Percentiles rank a stretch among this genome's conserved stretches.
Evolutionary conservation across 2,329 filamentous ascomycete genomes (phyloP).

Genomic region (Xylariaceae sp.): DNA sequence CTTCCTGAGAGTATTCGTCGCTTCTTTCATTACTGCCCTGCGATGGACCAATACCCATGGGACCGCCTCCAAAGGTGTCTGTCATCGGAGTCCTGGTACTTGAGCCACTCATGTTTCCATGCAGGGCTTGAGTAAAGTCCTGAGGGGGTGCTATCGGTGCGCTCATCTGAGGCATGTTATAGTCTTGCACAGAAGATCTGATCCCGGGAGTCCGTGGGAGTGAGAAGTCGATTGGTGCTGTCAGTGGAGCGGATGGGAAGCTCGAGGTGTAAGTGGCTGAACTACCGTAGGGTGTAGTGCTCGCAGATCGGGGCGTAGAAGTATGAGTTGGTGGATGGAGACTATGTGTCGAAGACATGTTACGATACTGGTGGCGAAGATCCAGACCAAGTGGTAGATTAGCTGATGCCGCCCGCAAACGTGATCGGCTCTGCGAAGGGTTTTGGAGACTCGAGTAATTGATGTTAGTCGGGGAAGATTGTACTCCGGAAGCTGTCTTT

Average conservation of each 20-base stretch:
- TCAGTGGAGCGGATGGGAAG: constrained; percentile 50
- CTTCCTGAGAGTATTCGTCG: constrained; percentile 26
- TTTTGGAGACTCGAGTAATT: constrained; percentile 45
- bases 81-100: constrained; percentile 40
- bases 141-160: constrained; percentile 49
- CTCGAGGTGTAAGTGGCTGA: constrained; percentile 44
- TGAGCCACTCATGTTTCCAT: constrained; percentile 35
- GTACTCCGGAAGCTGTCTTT: constrained; percentile 39
- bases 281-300: constrained; percentile 36
- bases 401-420: constrained; percentile 42
- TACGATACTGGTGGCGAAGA: constrained; percentile 28
- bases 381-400: constrained; percentile 28
- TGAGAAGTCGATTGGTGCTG: constrained; percentile 50
- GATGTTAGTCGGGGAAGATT: constrained; percentile 44
- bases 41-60: constrained; percentile 19
- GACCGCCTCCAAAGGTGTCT: constrained; percentile 36
- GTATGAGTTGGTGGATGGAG: constrained; percentile 26
- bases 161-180: constrained; percentile 50
- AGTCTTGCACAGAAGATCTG: constrained; percentile 37
- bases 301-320: constrained; percentile 31
- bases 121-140: constrained; percentile 48
- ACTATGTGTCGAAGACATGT: constrained; percentile 23
- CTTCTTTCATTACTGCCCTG: constrained; percentile 23
- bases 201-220: constrained; percentile 39
- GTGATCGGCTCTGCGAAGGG: constrained; percentile 40